Conservation (phyloP, 192 early-diverging fungal genomes). For the Mortierella alpina region DNA sequence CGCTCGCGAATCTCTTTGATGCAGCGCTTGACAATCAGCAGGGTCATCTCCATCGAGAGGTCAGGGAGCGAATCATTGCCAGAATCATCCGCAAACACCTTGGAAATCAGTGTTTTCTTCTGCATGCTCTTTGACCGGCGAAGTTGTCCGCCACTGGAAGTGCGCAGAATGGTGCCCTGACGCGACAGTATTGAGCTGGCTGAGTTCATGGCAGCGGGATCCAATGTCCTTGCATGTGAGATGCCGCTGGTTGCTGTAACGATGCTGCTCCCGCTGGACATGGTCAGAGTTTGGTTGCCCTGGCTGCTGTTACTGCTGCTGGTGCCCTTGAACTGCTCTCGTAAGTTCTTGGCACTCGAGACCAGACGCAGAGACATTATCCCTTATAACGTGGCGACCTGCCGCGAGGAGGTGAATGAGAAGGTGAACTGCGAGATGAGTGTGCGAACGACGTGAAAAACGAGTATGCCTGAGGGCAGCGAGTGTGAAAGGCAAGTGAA, state of each 20-base stretch:
- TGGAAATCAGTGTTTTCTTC: slow-evolving; percentile 29
- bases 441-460: too few species aligned
- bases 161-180: slow-evolving; percentile 20
- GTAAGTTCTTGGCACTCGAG: slow-evolving; percentile 45
- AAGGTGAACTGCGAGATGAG: background rate
- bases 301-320: background rate
- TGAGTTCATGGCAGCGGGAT: slow-evolving; percentile 10
- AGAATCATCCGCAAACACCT: slow-evolving; percentile 23
- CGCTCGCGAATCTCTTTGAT: slow-evolving; percentile 50
- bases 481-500: slow-evolving; percentile 6
- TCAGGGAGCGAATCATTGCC: slow-evolving; percentile 14
- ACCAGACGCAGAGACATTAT: slow-evolving; percentile 45
- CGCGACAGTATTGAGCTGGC: slow-evolving; percentile 9
- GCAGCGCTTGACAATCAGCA: slow-evolving; percentile 47
- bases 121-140: slow-evolving; percentile 25
- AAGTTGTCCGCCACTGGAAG: slow-evolving; percentile 29
- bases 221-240: slow-evolving; percentile 14
- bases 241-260: slow-evolving; percentile 14
- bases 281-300: slow-evolving; percentile 11
- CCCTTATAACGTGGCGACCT: background rate
- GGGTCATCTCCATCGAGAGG: slow-evolving; percentile 46
- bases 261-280: slow-evolving; percentile 40
- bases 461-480: background rate
- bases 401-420: background rate
- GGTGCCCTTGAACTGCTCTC: slow-evolving; percentile 47